Evolutionary conservation across 345 rosid genomes (phyloP).

Genomic region (Raphanus raphanistrum): DNA sequence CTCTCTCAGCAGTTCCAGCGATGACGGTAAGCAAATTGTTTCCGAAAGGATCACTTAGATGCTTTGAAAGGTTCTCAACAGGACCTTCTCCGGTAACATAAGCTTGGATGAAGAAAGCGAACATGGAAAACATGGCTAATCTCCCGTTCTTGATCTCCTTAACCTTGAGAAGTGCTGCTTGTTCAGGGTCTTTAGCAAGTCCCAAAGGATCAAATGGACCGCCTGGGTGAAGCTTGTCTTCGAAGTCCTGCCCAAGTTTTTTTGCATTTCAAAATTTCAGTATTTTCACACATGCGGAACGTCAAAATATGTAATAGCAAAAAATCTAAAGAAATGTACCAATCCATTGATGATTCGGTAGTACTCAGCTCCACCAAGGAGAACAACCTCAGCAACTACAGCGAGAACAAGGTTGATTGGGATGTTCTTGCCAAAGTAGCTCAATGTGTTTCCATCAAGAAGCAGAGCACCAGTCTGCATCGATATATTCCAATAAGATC

Average conservation of each 20-base stretch:
- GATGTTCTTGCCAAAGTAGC: constrained; percentile 86
- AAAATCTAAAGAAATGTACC: constrained; percentile 45
- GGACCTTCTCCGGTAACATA: constrained; percentile 97
- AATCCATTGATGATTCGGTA: constrained; percentile 90
- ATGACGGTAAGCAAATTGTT: constrained; percentile 98
- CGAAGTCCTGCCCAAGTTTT: constrained; percentile 55
- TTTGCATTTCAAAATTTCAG: background rate
- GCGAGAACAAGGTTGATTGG: constrained; percentile 86
- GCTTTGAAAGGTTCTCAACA: constrained; percentile 86
- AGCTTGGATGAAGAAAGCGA: constrained; percentile 84
- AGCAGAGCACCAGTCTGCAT: constrained; percentile 95
- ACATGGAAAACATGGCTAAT: constrained; percentile 95
- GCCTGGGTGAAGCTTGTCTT: constrained; percentile 98
- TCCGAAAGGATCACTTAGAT: constrained; percentile 93
- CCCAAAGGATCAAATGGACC: constrained; percentile 98
- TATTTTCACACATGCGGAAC: background rate
- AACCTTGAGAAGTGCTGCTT: constrained; percentile 90
- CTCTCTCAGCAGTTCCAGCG: constrained; percentile 72
- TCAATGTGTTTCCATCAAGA: constrained; percentile 93
- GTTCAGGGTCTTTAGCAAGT: constrained; percentile 90
- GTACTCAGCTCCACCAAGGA: constrained; percentile 95
- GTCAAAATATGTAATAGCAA: background rate
- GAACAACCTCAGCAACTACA: constrained; percentile 78
- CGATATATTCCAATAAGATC: background rate
- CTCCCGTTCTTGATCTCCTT: constrained; percentile 98